phyloP scores from a whole-genome alignment of 2,329 filamentous ascomycete genomes.

The Aaosphaeria arxii region DNA sequence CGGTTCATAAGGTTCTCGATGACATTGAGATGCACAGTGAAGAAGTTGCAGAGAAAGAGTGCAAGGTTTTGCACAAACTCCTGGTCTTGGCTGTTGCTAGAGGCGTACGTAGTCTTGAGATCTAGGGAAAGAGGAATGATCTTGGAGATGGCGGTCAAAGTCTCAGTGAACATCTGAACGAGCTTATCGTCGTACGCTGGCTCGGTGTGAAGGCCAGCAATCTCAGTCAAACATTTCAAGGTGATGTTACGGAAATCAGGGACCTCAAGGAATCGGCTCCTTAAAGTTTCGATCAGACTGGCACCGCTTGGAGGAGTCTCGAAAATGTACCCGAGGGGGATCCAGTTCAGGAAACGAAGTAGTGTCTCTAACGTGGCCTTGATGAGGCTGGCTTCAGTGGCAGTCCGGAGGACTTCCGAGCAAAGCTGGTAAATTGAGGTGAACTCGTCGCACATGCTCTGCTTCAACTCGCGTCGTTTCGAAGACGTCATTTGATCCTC shows the following conservation, averaged over 20 bases:
- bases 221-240: slow-evolving; percentile 94
- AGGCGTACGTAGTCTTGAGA: slow-evolving; percentile 84
- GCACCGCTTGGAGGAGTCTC: slow-evolving; percentile 68
- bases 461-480: slow-evolving; percentile 95
- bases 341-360: slow-evolving; percentile 97
- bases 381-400: slow-evolving; percentile 82
- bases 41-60: slow-evolving; percentile 95
- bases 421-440: slow-evolving; percentile 98
- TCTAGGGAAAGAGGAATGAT: slow-evolving; percentile 91
- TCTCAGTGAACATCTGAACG: slow-evolving; percentile 97
- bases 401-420: slow-evolving; percentile 88
- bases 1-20: slow-evolving; percentile 95
- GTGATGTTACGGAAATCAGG: slow-evolving; percentile 97
- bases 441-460: slow-evolving; percentile 98
- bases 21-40: slow-evolving; percentile 86
- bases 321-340: slow-evolving; percentile 96
- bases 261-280: slow-evolving; percentile 86
- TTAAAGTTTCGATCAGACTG: slow-evolving; percentile 84
- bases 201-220: slow-evolving; percentile 88
- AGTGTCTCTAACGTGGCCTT: slow-evolving; percentile 97
- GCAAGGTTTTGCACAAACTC: slow-evolving; percentile 97
- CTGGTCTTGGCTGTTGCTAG: slow-evolving; percentile 89
- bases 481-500: slow-evolving; percentile 99
- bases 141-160: slow-evolving; percentile 84
- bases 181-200: slow-evolving; percentile 90